phyloP scores from a whole-genome alignment of 1,139 yeast genomes.

The Kurtzmaniella natalensis region DNA sequence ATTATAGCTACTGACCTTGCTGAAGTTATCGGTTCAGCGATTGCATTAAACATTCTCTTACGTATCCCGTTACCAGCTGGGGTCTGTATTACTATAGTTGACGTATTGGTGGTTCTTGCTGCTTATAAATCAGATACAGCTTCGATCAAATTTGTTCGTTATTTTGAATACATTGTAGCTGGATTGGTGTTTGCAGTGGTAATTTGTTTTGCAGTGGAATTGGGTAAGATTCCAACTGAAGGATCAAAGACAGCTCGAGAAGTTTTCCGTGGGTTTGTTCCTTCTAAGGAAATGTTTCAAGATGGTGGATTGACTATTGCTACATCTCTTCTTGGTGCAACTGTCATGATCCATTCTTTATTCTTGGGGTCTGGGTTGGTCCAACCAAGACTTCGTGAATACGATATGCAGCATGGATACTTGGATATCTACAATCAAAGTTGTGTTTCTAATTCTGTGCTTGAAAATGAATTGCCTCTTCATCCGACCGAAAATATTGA shows the following conservation, averaged over 20 bases:
- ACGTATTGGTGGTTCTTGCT: slow-evolving; percentile 67
- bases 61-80: slow-evolving; percentile 77
- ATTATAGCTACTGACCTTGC: slow-evolving; percentile 84
- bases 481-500: slow-evolving; percentile 7
- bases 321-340: slow-evolving; percentile 75
- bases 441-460: too few species aligned
- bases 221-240: slow-evolving; percentile 49
- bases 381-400: slow-evolving; percentile 65
- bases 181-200: slow-evolving; percentile 64
- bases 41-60: slow-evolving; percentile 68
- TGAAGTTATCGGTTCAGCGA: slow-evolving; percentile 85
- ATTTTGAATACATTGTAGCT: slow-evolving; percentile 67
- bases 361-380: slow-evolving; percentile 74
- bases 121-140: slow-evolving; percentile 70
- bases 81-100: slow-evolving; percentile 64
- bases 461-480: too few species aligned
- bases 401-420: slow-evolving; percentile 45
- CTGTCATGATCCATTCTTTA: slow-evolving; percentile 79
- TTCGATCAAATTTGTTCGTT: slow-evolving; percentile 57
- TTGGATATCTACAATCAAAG: slow-evolving; percentile 22
- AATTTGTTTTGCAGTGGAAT: slow-evolving; percentile 66
- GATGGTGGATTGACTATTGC: slow-evolving; percentile 68
- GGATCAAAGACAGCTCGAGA: slow-evolving; percentile 35
- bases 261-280: slow-evolving; percentile 67
- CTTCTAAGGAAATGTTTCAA: slow-evolving; percentile 58